Evolutionary conservation across 495 filamentous ascomycete genomes (phyloP), one percentile per base, ranked within the genome.

Genomic region (Chlorociboria aeruginascens): DNA sequence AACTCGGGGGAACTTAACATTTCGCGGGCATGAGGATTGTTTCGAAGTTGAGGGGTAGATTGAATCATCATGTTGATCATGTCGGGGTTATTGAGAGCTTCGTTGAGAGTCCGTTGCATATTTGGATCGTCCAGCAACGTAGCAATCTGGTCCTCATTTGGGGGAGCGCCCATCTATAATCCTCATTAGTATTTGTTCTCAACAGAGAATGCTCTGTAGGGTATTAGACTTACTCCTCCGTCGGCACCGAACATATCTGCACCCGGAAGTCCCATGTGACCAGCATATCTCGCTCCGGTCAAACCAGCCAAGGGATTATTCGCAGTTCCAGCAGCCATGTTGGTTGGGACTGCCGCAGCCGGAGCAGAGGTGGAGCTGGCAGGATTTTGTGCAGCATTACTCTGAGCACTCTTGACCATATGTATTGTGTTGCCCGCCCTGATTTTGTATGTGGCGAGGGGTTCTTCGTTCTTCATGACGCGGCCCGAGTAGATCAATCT

Each of bases 401-500:
- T 97, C 20, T 82, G 83, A 30, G 93, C 93, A 55, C 86, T 86
- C 65, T 93, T 95, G 46, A 99, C 93, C 58, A 99, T 72, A 64
- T 99, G 93, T 50, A 97, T 78, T 8, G 92, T 96, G 60, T 96
- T 87, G n/a, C 86, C 83, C 47, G 86, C 77, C 66, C 96, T 94
- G 64, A 99, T 86, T 68, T 95, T 99, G 68, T 93, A 94, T 20
- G 78, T 75, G 45, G 71, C 78, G 37, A 99, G 65, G 0, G 83
- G 83, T 51, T 97, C 89, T 35, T 78, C 77, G 60, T 99, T 86
- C 68, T 96, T 99, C 66, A 99, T 74, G 16, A 99, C 89, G 50
- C 89, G 81, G 28, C 93, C 93, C 7, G 90, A 96, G 66, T 97
- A 97, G 64, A 99, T 99, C 54, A 99, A 71, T 38, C 93, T 86